A percentile compares a stretch with the other conserved stretches of the same genome.
These are phyloP conservation scores for Coemansia sp. DNA, from an alignment of 192 early-diverging fungal genomes.

Conservation along the genomic window DNA sequence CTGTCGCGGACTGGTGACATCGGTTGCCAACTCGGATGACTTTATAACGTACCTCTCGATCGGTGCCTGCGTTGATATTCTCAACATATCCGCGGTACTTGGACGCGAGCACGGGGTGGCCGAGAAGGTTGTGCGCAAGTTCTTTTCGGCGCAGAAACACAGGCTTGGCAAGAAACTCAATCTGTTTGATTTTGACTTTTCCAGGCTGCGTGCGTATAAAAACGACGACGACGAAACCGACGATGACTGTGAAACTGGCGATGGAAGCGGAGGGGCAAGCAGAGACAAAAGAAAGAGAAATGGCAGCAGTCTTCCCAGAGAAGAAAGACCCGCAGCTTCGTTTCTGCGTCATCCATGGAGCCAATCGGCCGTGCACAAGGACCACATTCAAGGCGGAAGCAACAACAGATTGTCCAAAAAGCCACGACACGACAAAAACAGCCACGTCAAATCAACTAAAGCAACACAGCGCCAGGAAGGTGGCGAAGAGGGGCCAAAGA, in stretches of 20 bases:
- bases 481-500: neutral
- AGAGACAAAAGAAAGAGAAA: neutral
- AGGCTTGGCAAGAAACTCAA: slow-evolving; percentile 32
- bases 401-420: neutral
- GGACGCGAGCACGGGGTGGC: slow-evolving; percentile 61
- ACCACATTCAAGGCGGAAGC: slow-evolving; percentile 2
- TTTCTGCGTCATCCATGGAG: slow-evolving; percentile 10
- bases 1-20: slow-evolving; percentile 73
- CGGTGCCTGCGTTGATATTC: slow-evolving; percentile 73
- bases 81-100: slow-evolving; percentile 68
- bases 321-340: too few species aligned
- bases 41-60: slow-evolving; percentile 75
- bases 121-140: slow-evolving; percentile 65
- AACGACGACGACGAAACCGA: slow-evolving; percentile 13
- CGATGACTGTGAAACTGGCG: slow-evolving; percentile 3
- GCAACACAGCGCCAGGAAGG: neutral
- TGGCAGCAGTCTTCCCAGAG: too few species aligned
- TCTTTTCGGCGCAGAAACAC: slow-evolving; percentile 51
- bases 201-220: slow-evolving; percentile 32
- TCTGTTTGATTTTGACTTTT: slow-evolving; percentile 52
- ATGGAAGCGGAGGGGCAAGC: neutral
- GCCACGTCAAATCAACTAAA: neutral
- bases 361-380: slow-evolving; percentile 16
- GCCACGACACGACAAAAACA: too few species aligned
- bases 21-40: slow-evolving; percentile 80